Evolutionary conservation across 306 rosid genomes (phyloP).

Genomic region (Benincasa hispida): DNA sequence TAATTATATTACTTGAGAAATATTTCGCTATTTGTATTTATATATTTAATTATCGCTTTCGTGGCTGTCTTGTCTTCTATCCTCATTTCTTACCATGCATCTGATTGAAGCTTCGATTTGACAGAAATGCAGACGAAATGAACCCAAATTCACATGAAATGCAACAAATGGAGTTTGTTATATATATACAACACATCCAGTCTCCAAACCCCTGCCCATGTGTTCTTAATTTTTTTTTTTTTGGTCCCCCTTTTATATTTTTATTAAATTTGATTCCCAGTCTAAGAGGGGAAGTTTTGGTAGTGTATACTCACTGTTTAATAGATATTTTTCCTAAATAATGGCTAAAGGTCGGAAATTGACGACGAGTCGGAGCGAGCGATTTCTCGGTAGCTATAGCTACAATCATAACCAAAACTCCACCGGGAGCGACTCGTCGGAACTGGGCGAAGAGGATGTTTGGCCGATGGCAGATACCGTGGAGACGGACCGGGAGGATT

Average conservation of each 20-base stretch:
- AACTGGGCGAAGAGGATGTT: conserved; percentile 74
- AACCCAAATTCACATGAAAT: conserved; percentile 78
- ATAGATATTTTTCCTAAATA: neutral
- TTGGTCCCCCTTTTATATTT: neutral
- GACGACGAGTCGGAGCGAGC: conserved; percentile 69
- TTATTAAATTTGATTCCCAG: neutral
- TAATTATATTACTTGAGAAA: neutral
- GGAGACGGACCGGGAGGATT: conserved; percentile 9
- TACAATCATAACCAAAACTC: conserved; percentile 25
- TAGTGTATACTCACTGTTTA: neutral
- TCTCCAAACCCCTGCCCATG: neutral
- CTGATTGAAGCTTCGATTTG: neutral
- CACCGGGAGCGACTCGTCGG: conserved; percentile 30
- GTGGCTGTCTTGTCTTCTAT: neutral
- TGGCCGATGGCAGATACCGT: conserved; percentile 43
- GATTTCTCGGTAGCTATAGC: conserved; percentile 50
- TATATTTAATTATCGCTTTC: neutral
- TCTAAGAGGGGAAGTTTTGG: neutral
- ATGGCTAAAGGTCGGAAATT: conserved; percentile 88
- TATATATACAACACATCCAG: conserved; percentile 29
- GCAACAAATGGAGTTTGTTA: conserved; percentile 16
- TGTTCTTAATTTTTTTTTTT: neutral
- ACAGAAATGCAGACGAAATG: conserved; percentile 61
- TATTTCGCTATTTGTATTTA: neutral
- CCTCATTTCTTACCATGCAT: neutral